Percentiles rank a stretch among this genome's conserved stretches.
These are phyloP conservation scores for Paratinospora sagittata DNA, from an alignment of 164 flowering plant species.

Conservation along the genomic window DNA sequence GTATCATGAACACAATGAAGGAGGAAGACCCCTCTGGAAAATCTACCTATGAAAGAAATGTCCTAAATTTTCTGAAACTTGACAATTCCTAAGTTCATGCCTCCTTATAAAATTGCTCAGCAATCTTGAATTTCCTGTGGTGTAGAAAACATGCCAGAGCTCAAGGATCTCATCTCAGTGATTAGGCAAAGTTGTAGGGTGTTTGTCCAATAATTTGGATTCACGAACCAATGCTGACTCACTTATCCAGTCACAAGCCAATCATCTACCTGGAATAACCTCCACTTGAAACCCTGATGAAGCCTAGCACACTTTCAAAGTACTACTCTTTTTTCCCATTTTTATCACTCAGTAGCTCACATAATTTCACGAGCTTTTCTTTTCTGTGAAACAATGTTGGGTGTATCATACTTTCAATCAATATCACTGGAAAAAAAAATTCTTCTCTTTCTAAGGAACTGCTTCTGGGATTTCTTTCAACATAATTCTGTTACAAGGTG, in stretches of 20 bases:
- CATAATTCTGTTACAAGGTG: no score
- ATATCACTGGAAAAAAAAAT: no score
- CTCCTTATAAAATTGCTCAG: background rate
- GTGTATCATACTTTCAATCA: no score
- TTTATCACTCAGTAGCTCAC: no score
- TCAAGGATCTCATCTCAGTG: background rate
- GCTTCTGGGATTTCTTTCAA: no score
- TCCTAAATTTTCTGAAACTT: background rate
- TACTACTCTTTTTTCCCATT: background rate
- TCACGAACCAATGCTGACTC: background rate
- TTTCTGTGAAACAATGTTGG: no score
- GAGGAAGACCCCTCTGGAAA: background rate
- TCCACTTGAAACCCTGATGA: background rate
- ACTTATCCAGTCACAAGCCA: background rate
- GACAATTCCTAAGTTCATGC: background rate
- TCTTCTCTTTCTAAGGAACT: no score
- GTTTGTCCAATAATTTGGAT: background rate
- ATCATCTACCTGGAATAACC: background rate
- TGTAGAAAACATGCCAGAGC: background rate
- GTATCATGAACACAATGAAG: background rate
- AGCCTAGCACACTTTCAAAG: background rate
- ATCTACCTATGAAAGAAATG: background rate
- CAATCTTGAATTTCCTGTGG: background rate
- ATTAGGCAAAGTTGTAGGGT: background rate
- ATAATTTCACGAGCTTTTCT: no score